These are phyloP conservation scores for Metschnikowia sp. DNA, from an alignment of 805 yeast genomes.

Conservation along the genomic window DNA sequence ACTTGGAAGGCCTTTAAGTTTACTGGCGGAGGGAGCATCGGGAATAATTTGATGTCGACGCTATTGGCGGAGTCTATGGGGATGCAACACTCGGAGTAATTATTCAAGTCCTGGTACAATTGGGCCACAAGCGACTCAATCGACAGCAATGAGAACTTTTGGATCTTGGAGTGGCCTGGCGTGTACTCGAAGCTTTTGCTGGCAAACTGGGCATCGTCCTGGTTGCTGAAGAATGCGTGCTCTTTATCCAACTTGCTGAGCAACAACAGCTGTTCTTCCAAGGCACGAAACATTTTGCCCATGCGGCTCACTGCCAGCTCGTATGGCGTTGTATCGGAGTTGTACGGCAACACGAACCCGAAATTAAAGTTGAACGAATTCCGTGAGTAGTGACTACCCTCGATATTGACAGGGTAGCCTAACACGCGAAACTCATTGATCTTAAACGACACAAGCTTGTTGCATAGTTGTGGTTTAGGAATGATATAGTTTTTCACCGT, in stretches of 20 bases:
- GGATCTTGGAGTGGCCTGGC: constrained; percentile 36
- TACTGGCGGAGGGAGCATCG: constrained; percentile 78
- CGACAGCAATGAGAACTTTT: constrained; percentile 33
- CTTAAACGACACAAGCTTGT: constrained; percentile 71
- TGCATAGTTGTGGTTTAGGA: constrained; percentile 90
- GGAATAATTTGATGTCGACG: constrained; percentile 91
- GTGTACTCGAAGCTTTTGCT: constrained; percentile 16
- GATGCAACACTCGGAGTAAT: constrained; percentile 92
- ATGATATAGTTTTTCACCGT: constrained; percentile 85
- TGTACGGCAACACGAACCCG: constrained; percentile 84
- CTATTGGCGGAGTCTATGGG: constrained; percentile 88
- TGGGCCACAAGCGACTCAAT: constrained; percentile 82
- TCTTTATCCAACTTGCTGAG: constrained; percentile 51
- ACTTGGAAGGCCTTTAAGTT: constrained; percentile 78
- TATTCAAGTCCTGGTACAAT: constrained; percentile 89
- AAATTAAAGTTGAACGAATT: constrained; percentile 92
- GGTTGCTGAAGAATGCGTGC: constrained; percentile 34
- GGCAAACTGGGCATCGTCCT: constrained; percentile 5
- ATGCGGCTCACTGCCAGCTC: constrained; percentile 80
- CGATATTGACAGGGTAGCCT: constrained; percentile 86
- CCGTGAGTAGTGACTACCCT: constrained; percentile 72
- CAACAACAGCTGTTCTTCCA: constrained; percentile 84
- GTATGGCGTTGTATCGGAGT: constrained; percentile 78
- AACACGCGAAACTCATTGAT: constrained; percentile 67
- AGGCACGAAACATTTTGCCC: constrained; percentile 82